These are phyloP conservation scores for Globisporangium radiosum DNA, from an alignment of 352 stramenopile genomes.

Conservation along the genomic window DNA sequence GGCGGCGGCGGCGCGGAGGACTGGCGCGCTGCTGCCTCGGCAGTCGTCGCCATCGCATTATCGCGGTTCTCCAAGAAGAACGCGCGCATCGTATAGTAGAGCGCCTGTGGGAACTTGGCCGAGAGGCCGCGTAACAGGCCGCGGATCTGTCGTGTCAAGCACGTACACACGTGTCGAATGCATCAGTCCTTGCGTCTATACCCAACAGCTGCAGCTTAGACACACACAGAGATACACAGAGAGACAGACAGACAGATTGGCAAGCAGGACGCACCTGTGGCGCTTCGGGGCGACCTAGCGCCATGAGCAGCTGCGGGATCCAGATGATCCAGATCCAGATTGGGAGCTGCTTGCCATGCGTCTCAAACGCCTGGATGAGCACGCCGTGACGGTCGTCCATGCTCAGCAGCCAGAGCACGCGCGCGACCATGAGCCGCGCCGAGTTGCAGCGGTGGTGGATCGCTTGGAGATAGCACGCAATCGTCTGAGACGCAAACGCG, in stretches of 20 bases:
- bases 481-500: conserved; percentile 81
- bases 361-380: conserved; percentile 89
- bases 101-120: conserved; percentile 94
- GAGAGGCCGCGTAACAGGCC: conserved; percentile 73
- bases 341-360: conserved; percentile 90
- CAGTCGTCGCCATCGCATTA: conserved; percentile 53
- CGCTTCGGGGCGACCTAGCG: conserved; percentile 90
- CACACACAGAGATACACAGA: no score
- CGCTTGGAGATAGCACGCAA: conserved; percentile 91
- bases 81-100: conserved; percentile 97
- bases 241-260: no score
- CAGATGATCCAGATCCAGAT: conserved; percentile 99
- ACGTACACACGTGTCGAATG: neutral
- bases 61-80: conserved; percentile 98
- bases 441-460: conserved; percentile 89
- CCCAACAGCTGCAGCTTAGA: no score
- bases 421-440: conserved; percentile 85
- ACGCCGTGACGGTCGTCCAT: conserved; percentile 77
- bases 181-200: neutral
- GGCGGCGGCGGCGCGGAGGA: conserved; percentile 10
- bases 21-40: conserved; percentile 18
- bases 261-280: conserved; percentile 24
- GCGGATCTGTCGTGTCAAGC: conserved; percentile 44
- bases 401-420: conserved; percentile 88
- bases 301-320: conserved; percentile 96